A percentile compares a stretch with the other conserved stretches of the same genome.
These are phyloP conservation scores for Colletotrichum sojae DNA, from an alignment of 2,329 filamentous ascomycete species.

Conservation along the genomic window DNA sequence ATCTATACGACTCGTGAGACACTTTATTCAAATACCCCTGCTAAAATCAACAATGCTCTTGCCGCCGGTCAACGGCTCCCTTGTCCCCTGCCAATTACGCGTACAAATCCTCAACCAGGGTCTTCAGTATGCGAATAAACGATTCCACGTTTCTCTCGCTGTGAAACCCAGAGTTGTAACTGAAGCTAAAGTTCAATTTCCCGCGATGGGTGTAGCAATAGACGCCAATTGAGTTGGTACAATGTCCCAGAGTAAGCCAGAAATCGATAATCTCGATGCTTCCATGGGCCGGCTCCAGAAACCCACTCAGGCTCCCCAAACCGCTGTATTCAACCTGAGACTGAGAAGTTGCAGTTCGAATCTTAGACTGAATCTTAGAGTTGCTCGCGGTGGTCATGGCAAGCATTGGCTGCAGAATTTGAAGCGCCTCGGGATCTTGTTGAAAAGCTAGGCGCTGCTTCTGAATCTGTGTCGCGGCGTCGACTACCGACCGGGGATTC, in stretches of 20 bases:
- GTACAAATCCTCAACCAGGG: neutral
- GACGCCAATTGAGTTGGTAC: conserved; percentile 1
- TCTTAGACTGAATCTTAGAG: neutral
- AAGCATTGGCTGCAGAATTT: neutral
- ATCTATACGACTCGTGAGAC: neutral
- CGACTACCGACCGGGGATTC: neutral
- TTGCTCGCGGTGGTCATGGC: neutral
- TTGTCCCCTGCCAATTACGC: neutral
- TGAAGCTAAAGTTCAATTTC: conserved; percentile 6
- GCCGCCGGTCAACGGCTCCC: too few relatives aligned
- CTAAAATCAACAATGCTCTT: neutral
- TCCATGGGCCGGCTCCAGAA: neutral
- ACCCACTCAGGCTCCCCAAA: neutral
- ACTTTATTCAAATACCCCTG: neutral
- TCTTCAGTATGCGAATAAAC: neutral
- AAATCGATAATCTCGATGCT: conserved; percentile 12
- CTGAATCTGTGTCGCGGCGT: neutral
- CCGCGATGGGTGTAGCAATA: conserved; percentile 9
- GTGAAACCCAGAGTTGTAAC: conserved; percentile 28
- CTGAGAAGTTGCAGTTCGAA: neutral
- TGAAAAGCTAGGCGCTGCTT: conserved; percentile 7
- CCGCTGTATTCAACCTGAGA: conserved; percentile 26
- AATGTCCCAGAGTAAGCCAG: conserved; percentile 15
- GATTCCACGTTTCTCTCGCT: neutral
- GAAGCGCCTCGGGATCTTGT: conserved; percentile 13